A percentile compares a stretch with the other conserved stretches of the same genome.
These are phyloP conservation scores for Plasmodium blacklocki DNA, from an alignment of 169 alveolate genomes.

Conservation along the genomic window DNA sequence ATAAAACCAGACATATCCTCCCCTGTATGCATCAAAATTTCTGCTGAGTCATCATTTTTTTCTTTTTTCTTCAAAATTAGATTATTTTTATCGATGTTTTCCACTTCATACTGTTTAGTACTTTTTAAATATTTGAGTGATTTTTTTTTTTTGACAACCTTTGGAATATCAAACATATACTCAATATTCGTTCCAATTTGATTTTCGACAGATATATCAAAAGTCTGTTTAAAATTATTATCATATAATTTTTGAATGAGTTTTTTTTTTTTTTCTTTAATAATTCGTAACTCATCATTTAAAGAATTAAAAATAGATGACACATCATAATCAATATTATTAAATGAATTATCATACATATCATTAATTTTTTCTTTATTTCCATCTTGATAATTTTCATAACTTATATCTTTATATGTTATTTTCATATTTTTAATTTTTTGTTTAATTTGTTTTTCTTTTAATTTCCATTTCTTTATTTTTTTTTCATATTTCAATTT, in stretches of 20 bases:
- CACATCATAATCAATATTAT: not conserved
- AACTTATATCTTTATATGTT: not conserved
- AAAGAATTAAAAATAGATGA: not conserved
- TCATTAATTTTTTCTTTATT: not conserved
- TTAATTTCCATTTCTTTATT: slow-evolving; percentile 22
- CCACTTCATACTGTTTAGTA: not conserved
- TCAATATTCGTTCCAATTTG: slow-evolving; percentile 39
- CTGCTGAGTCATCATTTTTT: not conserved
- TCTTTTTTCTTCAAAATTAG: not conserved
- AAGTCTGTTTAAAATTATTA: slow-evolving; percentile 45
- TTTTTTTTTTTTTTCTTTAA: slow-evolving; percentile 40
- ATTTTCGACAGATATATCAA: slow-evolving; percentile 57
- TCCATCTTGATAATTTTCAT: not conserved
- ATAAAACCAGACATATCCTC: not conserved
- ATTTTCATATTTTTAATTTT: not conserved
- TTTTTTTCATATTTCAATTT: slow-evolving; percentile 59
- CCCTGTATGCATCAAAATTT: not conserved
- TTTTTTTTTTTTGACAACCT: slow-evolving; percentile 57
- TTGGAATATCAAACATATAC: slow-evolving; percentile 53
- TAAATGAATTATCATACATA: not conserved
- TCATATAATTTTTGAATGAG: slow-evolving; percentile 30
- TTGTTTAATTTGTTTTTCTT: slow-evolving; percentile 49
- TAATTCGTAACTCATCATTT: slow-evolving; percentile 2
- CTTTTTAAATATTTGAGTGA: not conserved
- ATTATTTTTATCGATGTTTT: too few relatives aligned